Evolutionary conservation across 305 asterid genomes (phyloP).

Genomic region (Rubia peregrina): DNA sequence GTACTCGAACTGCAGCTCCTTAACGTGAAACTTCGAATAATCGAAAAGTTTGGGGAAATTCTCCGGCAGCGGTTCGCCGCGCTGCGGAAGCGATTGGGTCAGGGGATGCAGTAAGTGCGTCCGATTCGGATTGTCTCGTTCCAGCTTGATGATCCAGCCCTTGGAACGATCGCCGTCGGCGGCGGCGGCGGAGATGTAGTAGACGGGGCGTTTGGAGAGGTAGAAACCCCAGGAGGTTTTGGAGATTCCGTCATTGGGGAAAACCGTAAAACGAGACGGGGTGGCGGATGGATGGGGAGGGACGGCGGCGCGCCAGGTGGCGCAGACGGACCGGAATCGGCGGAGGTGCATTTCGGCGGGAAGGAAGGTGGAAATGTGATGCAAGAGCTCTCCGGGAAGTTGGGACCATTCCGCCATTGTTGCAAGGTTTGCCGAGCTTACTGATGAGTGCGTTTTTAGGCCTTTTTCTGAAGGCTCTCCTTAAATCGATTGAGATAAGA

Average conservation of each 20-base stretch:
- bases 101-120: constrained; percentile 54
- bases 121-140: constrained; percentile 15
- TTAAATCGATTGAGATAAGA: too few species aligned
- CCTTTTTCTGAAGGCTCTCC: too few species aligned
- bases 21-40: constrained; percentile 38
- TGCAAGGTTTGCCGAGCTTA: too few species aligned
- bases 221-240: constrained; percentile 67
- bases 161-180: not conserved
- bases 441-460: not conserved
- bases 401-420: constrained; percentile 49
- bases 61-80: constrained; percentile 26
- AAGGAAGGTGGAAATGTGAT: constrained; percentile 47
- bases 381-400: constrained; percentile 66
- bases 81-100: constrained; percentile 36
- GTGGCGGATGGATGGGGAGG: constrained; percentile 19
- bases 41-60: constrained; percentile 49
- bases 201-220: constrained; percentile 59
- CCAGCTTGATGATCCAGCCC: constrained; percentile 63
- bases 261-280: constrained; percentile 53
- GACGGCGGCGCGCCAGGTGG: constrained; percentile 66
- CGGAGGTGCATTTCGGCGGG: constrained; percentile 50
- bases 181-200: constrained; percentile 6
- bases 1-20: constrained; percentile 58
- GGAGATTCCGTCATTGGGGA: constrained; percentile 66
- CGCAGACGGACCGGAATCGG: constrained; percentile 77